phyloP scores from a whole-genome alignment of 2,329 filamentous ascomycete species.

The Botrytis hyacinthi region DNA sequence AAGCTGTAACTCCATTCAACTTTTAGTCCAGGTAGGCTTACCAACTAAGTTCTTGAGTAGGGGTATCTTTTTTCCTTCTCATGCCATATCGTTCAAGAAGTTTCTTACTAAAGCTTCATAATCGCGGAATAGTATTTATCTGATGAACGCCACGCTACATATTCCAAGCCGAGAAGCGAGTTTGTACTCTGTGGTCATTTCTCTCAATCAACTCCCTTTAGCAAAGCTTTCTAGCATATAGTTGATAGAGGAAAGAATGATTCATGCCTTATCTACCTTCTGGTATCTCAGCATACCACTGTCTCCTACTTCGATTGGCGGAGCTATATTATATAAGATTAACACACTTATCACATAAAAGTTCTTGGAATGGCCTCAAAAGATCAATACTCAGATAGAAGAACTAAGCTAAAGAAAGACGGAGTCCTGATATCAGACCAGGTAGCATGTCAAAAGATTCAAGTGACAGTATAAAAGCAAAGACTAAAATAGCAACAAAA shows the following conservation, averaged over 20 bases:
- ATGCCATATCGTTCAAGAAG: background rate
- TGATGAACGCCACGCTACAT: background rate
- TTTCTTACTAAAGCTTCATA: background rate
- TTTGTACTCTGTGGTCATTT: background rate
- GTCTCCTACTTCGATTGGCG: background rate
- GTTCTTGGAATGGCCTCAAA: background rate
- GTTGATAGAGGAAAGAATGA: background rate
- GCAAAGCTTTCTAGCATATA: background rate
- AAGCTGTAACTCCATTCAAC: background rate
- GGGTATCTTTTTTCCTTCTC: background rate
- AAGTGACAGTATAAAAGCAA: background rate
- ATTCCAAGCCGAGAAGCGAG: background rate
- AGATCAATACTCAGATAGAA: background rate
- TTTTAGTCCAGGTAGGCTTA: background rate
- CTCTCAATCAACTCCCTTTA: background rate
- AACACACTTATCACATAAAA: background rate
- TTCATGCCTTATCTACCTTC: background rate
- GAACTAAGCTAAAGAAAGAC: background rate
- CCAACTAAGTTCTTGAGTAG: background rate
- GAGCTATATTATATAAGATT: background rate
- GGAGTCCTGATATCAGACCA: background rate
- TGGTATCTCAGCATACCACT: background rate
- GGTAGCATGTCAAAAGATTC: background rate
- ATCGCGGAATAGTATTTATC: background rate
- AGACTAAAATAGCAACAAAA: too few species aligned